Evolutionary conservation across 345 rosid species (phyloP).

Genomic region (Passiflora organensis): DNA sequence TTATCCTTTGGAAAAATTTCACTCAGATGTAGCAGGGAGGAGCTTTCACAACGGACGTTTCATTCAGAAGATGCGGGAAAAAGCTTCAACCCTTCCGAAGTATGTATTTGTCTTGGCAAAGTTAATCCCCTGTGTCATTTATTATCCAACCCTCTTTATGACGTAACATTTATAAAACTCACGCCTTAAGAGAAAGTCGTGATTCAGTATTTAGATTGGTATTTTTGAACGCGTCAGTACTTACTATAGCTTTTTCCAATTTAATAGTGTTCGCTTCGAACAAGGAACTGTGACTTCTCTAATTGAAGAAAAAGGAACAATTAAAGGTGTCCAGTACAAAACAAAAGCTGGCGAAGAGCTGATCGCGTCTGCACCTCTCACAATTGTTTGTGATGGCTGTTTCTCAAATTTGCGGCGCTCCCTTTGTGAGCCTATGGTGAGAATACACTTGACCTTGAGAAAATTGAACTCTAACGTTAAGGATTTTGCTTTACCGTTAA

Average conservation of each 20-base stretch:
- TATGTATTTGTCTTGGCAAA: conserved; percentile 5
- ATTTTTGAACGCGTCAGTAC: not conserved
- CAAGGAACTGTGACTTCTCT: conserved; percentile 33
- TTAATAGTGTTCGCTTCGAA: conserved; percentile 18
- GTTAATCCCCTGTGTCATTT: too few species aligned
- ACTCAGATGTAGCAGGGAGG: conserved; percentile 26
- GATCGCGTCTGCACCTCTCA: conserved; percentile 19
- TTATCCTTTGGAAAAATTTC: conserved; percentile 28
- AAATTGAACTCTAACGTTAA: not conserved
- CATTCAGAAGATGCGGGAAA: conserved; percentile 27
- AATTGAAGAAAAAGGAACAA: conserved; percentile 21
- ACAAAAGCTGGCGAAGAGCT: conserved; percentile 23
- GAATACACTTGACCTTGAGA: not conserved
- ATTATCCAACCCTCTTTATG: too few species aligned
- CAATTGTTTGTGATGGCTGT: conserved; percentile 30
- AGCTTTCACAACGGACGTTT: conserved; percentile 31
- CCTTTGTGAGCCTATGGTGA: conserved; percentile 27
- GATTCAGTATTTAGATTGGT: not conserved
- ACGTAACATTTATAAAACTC: too few species aligned
- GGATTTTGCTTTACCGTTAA: not conserved
- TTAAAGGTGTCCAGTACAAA: conserved; percentile 26
- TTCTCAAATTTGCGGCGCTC: conserved; percentile 30
- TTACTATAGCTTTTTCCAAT: not conserved
- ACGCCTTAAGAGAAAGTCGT: too few species aligned
- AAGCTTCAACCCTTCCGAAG: conserved; percentile 24